Evolutionary conservation across 139 green algal genomes (phyloP).

Genomic region (Chlamydomonas applanata): DNA sequence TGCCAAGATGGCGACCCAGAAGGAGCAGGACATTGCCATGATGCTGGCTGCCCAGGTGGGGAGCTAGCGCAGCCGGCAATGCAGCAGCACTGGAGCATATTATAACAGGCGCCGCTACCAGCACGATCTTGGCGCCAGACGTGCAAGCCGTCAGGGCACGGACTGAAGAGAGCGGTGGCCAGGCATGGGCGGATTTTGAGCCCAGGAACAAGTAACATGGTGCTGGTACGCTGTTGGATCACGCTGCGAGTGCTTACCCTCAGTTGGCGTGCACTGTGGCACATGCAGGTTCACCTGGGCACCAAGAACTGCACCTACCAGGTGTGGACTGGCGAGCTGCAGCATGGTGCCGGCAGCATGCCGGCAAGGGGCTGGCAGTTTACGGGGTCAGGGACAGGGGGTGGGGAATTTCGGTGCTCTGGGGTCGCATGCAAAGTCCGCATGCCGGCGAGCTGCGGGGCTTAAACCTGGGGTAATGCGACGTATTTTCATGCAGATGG

Average conservation of each 20-base stretch:
- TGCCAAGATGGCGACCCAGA: constrained; percentile 10
- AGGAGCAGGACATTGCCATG: constrained; percentile 18
- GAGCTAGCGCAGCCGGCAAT: constrained; percentile 12
- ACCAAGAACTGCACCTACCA: constrained; percentile 78
- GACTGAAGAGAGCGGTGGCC: too few species aligned
- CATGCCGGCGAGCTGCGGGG: neutral
- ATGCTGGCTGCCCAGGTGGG: constrained; percentile 14
- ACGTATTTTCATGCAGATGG: constrained; percentile 74
- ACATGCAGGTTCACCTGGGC: constrained; percentile 61
- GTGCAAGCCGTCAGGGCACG: too few species aligned
- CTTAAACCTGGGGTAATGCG: constrained; percentile 15
- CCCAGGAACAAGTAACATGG: too few species aligned
- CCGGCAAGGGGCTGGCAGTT: neutral
- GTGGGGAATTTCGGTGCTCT: neutral
- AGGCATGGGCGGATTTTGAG: too few species aligned
- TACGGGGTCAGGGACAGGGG: neutral
- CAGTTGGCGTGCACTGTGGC: too few species aligned
- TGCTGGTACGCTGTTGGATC: too few species aligned
- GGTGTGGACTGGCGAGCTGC: neutral
- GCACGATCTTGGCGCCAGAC: too few species aligned
- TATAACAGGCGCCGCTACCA: too few species aligned
- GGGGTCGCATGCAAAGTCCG: neutral
- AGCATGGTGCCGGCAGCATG: neutral
- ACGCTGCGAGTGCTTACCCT: too few species aligned
- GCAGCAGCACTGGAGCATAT: too few species aligned